Evolutionary conservation across 768 basidiomycete species (phyloP), one percentile per base, ranked within the genome.

Genomic region (Pleurotus ostreatus): DNA sequence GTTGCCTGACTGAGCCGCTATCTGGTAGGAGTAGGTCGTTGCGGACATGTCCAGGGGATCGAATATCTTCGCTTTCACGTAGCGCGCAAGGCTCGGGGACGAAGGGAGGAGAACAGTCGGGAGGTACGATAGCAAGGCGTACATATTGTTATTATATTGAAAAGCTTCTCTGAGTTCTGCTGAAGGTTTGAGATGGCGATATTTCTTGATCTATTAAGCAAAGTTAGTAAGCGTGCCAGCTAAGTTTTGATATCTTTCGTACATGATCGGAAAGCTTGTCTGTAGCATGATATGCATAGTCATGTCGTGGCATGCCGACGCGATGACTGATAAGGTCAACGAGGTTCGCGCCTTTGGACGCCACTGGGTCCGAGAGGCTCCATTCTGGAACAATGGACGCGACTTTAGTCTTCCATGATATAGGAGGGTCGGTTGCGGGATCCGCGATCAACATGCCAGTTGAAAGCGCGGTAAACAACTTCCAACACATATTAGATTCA

Each of bases 71-170:
- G 65, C 58, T 48, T 64, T 65, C 41, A 71, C 66, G 53, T 67
- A 68, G 16, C 59, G 59, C 18, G 65, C 62, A 52, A 65, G 64
- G n/a, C 59, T 52, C 20, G 44, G 44, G 40, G 47, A 55, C 18
- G 58, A 59, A 4, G 56, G 59, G 49, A 59, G 55, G 30, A 68
- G 60, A 1, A 60, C 26, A 5, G 55, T 54, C 2, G 66, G 68
- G 18, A 69, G 59, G 40, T 62, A 62, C 0, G 68, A 68, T 3
- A 68, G 56, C 4, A 65, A 23, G 4, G 62, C 61, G 59, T 69
- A 69, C 63, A 67, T 66, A 48, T 60, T 62, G 57, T 68, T 68
- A 45, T 63, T 63, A 52, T 69, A 68, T 55, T 68, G 68, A 34
- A 49, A 65, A 3, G 16, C 58, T 15, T 66, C 63, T 5, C 68